Evolutionary conservation across 192 early-diverging fungal genomes (phyloP).

Genomic region (Entomortierella parvispora): DNA sequence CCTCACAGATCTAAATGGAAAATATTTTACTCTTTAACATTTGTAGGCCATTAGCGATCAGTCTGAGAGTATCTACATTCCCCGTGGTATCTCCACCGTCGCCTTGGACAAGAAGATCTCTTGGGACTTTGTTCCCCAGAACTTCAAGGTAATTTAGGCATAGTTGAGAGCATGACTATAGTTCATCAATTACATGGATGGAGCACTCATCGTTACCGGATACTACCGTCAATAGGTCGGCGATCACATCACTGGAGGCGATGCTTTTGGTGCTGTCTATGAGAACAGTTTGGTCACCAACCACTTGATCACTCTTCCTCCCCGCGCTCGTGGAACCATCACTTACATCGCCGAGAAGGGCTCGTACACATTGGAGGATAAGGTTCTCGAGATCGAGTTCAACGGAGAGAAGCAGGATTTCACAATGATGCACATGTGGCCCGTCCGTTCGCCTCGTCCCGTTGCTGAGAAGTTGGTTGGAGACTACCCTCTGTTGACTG

Average conservation of each 20-base stretch:
- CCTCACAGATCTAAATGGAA: neutral
- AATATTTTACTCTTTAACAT: too few relatives aligned
- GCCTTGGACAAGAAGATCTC: constrained; percentile 88
- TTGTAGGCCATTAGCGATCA: constrained; percentile 88
- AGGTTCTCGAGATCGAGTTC: constrained; percentile 96
- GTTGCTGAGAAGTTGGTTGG: constrained; percentile 94
- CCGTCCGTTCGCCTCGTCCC: constrained; percentile 96
- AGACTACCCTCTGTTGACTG: constrained; percentile 95
- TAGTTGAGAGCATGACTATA: neutral
- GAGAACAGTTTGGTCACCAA: constrained; percentile 94
- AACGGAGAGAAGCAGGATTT: constrained; percentile 90
- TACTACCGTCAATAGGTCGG: too few relatives aligned
- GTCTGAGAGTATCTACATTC: constrained; percentile 98
- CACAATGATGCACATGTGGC: constrained; percentile 99
- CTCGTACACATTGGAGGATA: constrained; percentile 90
- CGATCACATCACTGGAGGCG: constrained; percentile 98
- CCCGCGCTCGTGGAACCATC: constrained; percentile 93
- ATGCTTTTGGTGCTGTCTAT: constrained; percentile 93
- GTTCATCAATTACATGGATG: neutral
- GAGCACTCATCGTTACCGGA: neutral
- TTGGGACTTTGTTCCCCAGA: constrained; percentile 97
- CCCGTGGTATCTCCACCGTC: constrained; percentile 98
- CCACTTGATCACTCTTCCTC: constrained; percentile 96
- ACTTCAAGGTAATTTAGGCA: constrained; percentile 75
- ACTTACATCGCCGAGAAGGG: constrained; percentile 96